These are phyloP conservation scores for Calonectria hongkongensis DNA, from an alignment of 2,329 filamentous ascomycete genomes.

Conservation along the genomic window DNA sequence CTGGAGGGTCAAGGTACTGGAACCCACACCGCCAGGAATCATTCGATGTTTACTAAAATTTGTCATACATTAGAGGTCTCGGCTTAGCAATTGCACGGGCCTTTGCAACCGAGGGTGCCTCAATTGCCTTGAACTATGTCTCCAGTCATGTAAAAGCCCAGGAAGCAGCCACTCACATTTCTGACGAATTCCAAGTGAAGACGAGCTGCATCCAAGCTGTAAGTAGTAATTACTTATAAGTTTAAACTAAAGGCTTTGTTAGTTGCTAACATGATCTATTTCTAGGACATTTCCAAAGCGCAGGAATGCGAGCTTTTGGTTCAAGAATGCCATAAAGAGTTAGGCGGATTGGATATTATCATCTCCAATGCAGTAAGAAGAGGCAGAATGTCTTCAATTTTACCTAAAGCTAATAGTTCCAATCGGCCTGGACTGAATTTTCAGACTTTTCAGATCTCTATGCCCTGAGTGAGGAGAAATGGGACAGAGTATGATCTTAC, in stretches of 20 bases:
- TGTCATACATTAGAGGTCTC: not conserved
- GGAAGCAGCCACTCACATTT: not conserved
- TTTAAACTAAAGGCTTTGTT: no score
- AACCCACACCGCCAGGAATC: not conserved
- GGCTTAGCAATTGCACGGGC: not conserved
- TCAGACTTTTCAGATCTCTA: not conserved
- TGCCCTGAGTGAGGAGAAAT: not conserved
- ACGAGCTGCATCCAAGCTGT: not conserved
- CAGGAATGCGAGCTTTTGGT: not conserved
- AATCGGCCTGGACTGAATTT: not conserved
- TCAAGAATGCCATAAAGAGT: not conserved
- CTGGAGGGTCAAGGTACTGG: not conserved
- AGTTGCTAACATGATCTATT: not conserved
- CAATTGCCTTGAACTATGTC: not conserved
- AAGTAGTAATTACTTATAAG: not conserved
- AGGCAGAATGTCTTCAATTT: not conserved
- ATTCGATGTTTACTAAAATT: not conserved
- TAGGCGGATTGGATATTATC: not conserved
- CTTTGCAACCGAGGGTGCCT: not conserved
- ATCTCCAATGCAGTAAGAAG: not conserved
- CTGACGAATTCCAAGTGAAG: not conserved
- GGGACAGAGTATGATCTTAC: not conserved
- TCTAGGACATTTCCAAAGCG: not conserved
- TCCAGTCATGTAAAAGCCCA: not conserved
- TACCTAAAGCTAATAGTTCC: not conserved